phyloP scores from a whole-genome alignment of 345 rosid species.

The Murraya koenigii region DNA sequence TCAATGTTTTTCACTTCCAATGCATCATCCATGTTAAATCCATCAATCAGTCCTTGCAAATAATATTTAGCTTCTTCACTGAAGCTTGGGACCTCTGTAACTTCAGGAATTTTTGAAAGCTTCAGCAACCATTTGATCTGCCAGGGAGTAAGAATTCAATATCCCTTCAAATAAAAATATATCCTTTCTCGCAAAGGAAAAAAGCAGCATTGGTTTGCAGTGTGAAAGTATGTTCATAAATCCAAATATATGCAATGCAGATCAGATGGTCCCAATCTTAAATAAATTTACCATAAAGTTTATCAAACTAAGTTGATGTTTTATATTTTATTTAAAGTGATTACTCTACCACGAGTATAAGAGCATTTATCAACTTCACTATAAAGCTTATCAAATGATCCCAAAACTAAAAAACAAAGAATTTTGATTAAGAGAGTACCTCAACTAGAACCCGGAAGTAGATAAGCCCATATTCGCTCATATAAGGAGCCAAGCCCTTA shows the following conservation, averaged over 20 bases:
- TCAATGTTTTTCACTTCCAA: conserved; percentile 78
- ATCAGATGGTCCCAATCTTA: neutral
- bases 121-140: conserved; percentile 89
- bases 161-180: conserved; percentile 8
- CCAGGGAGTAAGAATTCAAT: conserved; percentile 6
- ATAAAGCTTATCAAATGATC: no score
- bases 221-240: neutral
- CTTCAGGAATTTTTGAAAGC: conserved; percentile 77
- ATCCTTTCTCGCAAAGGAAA: neutral
- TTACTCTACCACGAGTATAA: neutral
- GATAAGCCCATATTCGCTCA: conserved; percentile 89
- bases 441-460: conserved; percentile 81
- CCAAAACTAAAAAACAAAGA: neutral
- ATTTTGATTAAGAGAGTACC: conserved; percentile 35
- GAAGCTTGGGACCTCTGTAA: conserved; percentile 79
- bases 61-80: conserved; percentile 56
- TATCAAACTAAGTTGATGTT: neutral
- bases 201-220: neutral
- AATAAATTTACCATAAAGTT: neutral
- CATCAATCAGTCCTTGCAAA: conserved; percentile 68
- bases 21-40: conserved; percentile 68
- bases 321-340: neutral
- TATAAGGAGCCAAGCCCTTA: conserved; percentile 73
- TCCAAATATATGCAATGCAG: neutral
- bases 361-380: neutral